phyloP scores from a whole-genome alignment of 768 basidiomycete species.

The Psilocybe sp. region DNA sequence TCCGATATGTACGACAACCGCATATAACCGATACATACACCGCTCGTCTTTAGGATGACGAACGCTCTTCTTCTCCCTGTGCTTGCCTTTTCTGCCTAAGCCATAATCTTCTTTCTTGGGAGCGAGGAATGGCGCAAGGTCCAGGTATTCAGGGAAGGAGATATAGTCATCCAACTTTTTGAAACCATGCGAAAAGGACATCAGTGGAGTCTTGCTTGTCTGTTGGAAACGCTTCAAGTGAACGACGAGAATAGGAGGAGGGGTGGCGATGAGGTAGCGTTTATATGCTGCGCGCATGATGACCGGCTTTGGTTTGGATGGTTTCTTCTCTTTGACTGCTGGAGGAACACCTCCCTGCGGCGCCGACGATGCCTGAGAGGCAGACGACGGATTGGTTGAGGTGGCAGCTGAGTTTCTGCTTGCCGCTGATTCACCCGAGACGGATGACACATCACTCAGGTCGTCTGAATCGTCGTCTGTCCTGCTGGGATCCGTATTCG shows the following conservation, averaged over 20 bases:
- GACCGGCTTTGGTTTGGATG: slow-evolving; percentile 49
- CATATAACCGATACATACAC: slow-evolving; percentile 60
- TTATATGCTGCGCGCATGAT: slow-evolving; percentile 87
- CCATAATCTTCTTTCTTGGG: slow-evolving; percentile 75
- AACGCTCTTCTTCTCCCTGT: slow-evolving; percentile 9
- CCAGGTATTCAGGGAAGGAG: slow-evolving; percentile 84
- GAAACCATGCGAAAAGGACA: slow-evolving; percentile 68
- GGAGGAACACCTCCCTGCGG: not conserved
- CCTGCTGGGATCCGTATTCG: slow-evolving; percentile 10
- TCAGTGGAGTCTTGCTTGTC: slow-evolving; percentile 55
- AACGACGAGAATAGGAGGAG: slow-evolving; percentile 86
- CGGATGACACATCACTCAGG: slow-evolving; percentile 40
- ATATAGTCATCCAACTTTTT: slow-evolving; percentile 93
- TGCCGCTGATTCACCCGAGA: slow-evolving; percentile 19
- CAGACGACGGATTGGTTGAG: slow-evolving; percentile 9
- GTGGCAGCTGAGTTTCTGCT: slow-evolving; percentile 4
- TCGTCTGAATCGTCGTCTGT: slow-evolving; percentile 35
- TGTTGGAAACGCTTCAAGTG: slow-evolving; percentile 97
- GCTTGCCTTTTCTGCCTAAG: slow-evolving; percentile 23
- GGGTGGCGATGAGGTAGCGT: slow-evolving; percentile 84
- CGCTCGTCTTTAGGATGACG: slow-evolving; percentile 16
- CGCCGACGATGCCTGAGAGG: not conserved
- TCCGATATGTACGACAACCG: slow-evolving; percentile 84
- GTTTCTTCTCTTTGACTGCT: slow-evolving; percentile 17
- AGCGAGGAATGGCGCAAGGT: slow-evolving; percentile 83